Base-by-base conservation (phyloP, 169 alveolate genomes). In the Plasmodium fragile region DNA sequence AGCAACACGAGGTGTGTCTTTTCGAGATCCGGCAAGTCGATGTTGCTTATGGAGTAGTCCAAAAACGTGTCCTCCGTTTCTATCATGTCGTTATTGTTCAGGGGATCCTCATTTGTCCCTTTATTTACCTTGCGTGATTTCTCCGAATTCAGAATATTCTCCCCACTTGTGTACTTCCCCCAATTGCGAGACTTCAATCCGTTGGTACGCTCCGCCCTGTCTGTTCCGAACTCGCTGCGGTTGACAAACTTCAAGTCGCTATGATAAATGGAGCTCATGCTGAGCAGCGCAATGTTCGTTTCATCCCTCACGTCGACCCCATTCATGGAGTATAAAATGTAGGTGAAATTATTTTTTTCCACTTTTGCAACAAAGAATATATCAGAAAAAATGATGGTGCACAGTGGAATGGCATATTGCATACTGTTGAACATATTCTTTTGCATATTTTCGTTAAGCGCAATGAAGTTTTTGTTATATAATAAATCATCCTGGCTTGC, bases 211-310 rank as follows among this genome's bases (percentile, higher is more conserved):
- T 65, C 18, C 18, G n/a, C 30, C 39, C 13, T 65, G n/a, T 65
- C n/a, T 28, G 22, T 18, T 4, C 39, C 30, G 71, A 36, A 78
- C 30, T n/a, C 69, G 2, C 70, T 7, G 13, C 77, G 34, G 4
- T 84, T 79, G 41, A 10, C 65, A 69, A n/a, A 53, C 49, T 89
- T 89, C 71, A 41, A 41, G 52, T 89, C 90, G 22, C 91, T 43
- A 25, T 89, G 94, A 89, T 89, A 89, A 25, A 89, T 78, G 25
- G 94, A 89, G 52, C 78, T 79, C 94, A 89, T 89, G 71, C 94
- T 65, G 49, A 89, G 75, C 59, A 89, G 36, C 25, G 94, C 43
- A 39, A 89, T 89, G 59, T 89, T 89, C 3, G 94, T 79, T 34
- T 89, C 94, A 25, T 89, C 94, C 28, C 90, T 55, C 52, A 89